Evolutionary conservation across 352 stramenopile species (phyloP), one percentile per base, ranked within the genome.

Genomic region (Phytopythium litorale): DNA sequence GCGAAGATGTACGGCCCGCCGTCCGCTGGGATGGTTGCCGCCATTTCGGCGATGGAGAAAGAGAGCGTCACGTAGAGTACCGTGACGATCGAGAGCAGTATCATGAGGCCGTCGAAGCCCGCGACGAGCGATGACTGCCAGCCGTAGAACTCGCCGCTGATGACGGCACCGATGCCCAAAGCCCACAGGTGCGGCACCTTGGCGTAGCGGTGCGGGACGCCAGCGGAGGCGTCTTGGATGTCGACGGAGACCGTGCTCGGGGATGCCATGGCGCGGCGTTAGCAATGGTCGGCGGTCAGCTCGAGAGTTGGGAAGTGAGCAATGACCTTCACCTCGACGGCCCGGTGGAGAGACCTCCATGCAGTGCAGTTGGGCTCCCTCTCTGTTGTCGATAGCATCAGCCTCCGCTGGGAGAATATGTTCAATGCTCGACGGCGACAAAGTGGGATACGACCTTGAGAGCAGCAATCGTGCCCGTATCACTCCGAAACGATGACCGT

Each of bases 21-120:
- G 21, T 79, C 79, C 2, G 75, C 65, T 1, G 81, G 81, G 19
- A 89, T 71, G 13, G 71, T 80, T 1, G 78, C 66, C n/a, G 79
- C 89, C 58, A 91, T 67, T 63, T 89, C 81, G 25, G 79, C 79
- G 68, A 91, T 88, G 4, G 81, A 89, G 68, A 91, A 91, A 11
- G 79, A 75, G 18, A 91, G 70, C 54, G 89, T 52, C 55, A 79
- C 72, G 68, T 89, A 91, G n/a, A 89, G 71, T 45, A 86, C 62
- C 15, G 81, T 89, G 43, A 87, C 78, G 63, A 88, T 71, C 37
- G 65, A 58, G 51, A 91, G 62, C 49, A 88, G 80, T 58, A 91
- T 53, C 33, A 88, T 70, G 9, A 87, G 67, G 12, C 79, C 81
- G 48, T 84, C 69, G 68, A 88, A 91, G 19, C 81, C 81, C 6